Percentiles rank a stretch among this genome's conserved stretches.
phyloP scores from a whole-genome alignment of 345 rosid species.

The Excoecaria cochinchinensis region DNA sequence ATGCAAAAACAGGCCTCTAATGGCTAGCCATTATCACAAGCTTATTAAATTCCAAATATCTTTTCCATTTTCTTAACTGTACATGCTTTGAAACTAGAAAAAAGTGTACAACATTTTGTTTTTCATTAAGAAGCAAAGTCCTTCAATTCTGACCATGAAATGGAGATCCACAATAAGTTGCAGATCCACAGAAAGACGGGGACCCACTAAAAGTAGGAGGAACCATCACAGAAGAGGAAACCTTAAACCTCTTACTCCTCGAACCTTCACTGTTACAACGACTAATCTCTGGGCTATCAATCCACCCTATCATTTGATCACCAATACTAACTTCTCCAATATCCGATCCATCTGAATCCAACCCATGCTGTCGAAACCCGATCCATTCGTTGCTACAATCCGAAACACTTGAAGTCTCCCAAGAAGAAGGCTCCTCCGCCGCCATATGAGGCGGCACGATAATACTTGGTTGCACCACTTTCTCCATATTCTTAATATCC shows the following conservation, averaged over 20 bases:
- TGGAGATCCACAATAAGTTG: slow-evolving; percentile 19
- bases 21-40: too few species aligned
- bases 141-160: slow-evolving; percentile 20
- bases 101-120: too few species aligned
- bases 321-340: slow-evolving; percentile 33
- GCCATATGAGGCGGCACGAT: slow-evolving; percentile 39
- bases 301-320: slow-evolving; percentile 41
- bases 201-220: slow-evolving; percentile 56
- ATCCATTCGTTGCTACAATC: slow-evolving; percentile 56
- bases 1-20: too few species aligned
- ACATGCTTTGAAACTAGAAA: too few species aligned
- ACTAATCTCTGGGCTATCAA: slow-evolving; percentile 47
- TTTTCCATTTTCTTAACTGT: too few species aligned
- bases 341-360: slow-evolving; percentile 59
- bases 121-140: neutral
- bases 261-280: slow-evolving; percentile 29
- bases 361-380: slow-evolving; percentile 47
- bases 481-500: slow-evolving; percentile 47
- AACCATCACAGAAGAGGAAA: slow-evolving; percentile 55
- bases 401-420: slow-evolving; percentile 58
- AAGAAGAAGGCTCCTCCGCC: slow-evolving; percentile 26
- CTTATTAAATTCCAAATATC: too few species aligned
- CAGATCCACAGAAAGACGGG: slow-evolving; percentile 17
- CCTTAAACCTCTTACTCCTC: slow-evolving; percentile 64
- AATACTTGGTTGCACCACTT: slow-evolving; percentile 65